Evolutionary conservation across 495 filamentous ascomycete species (phyloP).

Genomic region (Lophiotrema nucula): DNA sequence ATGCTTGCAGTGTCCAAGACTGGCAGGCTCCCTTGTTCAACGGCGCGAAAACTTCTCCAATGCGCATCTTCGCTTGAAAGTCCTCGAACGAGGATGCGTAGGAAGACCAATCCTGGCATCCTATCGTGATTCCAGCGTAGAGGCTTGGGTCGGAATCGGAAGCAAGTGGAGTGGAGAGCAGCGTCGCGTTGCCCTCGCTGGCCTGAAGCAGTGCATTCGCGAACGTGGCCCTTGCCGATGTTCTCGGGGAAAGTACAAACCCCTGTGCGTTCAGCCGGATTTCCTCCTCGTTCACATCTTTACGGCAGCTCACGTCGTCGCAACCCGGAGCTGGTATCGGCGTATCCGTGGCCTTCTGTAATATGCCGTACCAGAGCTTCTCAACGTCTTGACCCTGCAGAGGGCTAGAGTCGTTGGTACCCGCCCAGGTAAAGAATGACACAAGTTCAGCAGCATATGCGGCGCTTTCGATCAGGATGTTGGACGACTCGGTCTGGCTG

Average conservation of each 20-base stretch:
- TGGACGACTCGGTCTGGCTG: constrained; percentile 1
- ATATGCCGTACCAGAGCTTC: neutral
- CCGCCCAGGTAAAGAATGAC: constrained; percentile 5
- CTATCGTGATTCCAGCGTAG: constrained; percentile 1
- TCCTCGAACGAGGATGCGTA: constrained; percentile 4
- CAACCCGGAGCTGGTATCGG: constrained; percentile 10
- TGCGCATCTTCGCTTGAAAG: neutral
- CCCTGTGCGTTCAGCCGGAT: neutral
- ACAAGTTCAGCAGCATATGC: constrained; percentile 3
- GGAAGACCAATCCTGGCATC: constrained; percentile 5
- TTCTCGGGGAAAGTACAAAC: neutral
- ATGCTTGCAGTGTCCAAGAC: neutral
- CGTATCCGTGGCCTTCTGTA: neutral
- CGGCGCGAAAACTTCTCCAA: neutral
- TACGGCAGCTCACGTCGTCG: neutral
- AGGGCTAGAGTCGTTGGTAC: neutral
- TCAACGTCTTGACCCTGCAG: constrained; percentile 9
- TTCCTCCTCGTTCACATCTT: constrained; percentile 29
- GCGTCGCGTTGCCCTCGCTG: constrained; percentile 7
- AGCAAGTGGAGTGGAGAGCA: neutral
- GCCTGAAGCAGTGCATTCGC: constrained; percentile 1
- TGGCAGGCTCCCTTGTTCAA: constrained; percentile 4
- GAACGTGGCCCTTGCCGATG: neutral
- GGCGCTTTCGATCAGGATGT: neutral
- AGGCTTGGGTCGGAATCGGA: neutral